Evolutionary conservation across 1,284 basidiomycete species (phyloP), one percentile per base, ranked within the genome.

Genomic region (Ustilago trichophora): DNA sequence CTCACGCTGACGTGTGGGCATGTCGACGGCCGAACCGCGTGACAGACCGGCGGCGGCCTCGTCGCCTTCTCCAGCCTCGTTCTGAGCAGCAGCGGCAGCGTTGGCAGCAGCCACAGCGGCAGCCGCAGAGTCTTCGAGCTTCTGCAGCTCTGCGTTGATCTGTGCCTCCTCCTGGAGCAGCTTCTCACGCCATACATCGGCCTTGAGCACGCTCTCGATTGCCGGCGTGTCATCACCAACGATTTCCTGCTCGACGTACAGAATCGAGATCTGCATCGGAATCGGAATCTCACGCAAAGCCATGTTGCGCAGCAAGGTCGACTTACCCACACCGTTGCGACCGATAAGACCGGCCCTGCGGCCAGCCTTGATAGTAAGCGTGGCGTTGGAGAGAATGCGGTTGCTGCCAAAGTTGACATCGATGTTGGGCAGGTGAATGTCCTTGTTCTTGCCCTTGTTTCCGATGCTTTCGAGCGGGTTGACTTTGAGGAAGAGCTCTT

Each of bases 401-500:
- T 96, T 93, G 19, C 92, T 94, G 33, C 87, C 93, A 50, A 76
- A 80, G 69, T 59, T 74, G 66, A 80, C 62, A 31, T 99, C 96
- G 84, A 99, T 97, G 37, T 91, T 91, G 35, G 91, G 90, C 12
- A 99, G 85, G 78, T 97, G 92, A 53, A 99, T 91, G 82, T 99
- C 96, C 83, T 81, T 81, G 71, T 80, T 81, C 60, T 79, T 83
- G 76, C 92, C 93, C 83, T 94, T 96, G 45, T 72, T 68, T 1
- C 87, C 85, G 26, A 87, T 87, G 2, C 91, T 88, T 82, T 96
- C 92, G 62, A 99, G 83, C 42, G 96, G 93, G 83, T 99, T 99
- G 84, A 98, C 93, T 85, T 95, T 92, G 90, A 98, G 91, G 84
- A 95, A 98, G 88, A 98, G 90, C 81, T 98, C 95, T 82, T 98